Percentiles rank a stretch among this genome's conserved stretches.
Evolutionary conservation across 2,329 filamentous ascomycete genomes (phyloP).

Genomic region (Juglanconis oblonga): DNA sequence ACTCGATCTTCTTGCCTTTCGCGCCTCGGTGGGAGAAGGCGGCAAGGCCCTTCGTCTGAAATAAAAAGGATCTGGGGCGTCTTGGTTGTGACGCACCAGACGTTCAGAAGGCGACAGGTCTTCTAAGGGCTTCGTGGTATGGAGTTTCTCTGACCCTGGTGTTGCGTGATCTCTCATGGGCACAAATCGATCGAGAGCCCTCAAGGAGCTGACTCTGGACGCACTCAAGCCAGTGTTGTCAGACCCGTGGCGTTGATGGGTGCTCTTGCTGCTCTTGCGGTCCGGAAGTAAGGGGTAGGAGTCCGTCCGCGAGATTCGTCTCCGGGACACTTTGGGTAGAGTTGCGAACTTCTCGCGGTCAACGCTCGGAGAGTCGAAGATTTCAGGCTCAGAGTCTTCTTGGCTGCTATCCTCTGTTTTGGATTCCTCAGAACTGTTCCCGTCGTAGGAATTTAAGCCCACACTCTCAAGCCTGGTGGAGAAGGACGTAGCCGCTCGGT

Average conservation of each 20-base stretch:
- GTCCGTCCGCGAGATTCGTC: conserved; percentile 12
- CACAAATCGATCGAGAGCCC: conserved; percentile 48
- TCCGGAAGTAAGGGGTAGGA: background rate
- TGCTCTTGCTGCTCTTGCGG: background rate
- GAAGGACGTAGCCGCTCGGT: conserved; percentile 3
- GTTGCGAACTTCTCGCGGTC: conserved; percentile 1
- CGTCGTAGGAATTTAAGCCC: conserved; percentile 12
- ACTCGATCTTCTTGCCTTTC: conserved; percentile 8
- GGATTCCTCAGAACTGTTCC: conserved; percentile 15
- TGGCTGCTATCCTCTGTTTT: background rate
- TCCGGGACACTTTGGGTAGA: conserved; percentile 5
- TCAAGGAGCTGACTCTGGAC: conserved; percentile 18
- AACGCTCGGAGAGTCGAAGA: background rate
- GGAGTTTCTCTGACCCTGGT: conserved; percentile 41
- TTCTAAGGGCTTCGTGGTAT: conserved; percentile 39
- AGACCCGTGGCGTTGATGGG: conserved; percentile 11
- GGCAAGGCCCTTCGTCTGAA: conserved; percentile 27
- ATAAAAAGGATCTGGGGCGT: conserved; percentile 42
- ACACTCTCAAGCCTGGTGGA: background rate
- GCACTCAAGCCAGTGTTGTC: conserved; percentile 8
- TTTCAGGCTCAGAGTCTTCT: background rate
- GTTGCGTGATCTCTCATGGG: conserved; percentile 37
- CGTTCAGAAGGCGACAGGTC: conserved; percentile 43
- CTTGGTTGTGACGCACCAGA: conserved; percentile 39
- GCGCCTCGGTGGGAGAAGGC: conserved; percentile 15